Evolutionary conservation across 2,329 filamentous ascomycete species (phyloP).

Genomic region (Colletotrichum truncatum): DNA sequence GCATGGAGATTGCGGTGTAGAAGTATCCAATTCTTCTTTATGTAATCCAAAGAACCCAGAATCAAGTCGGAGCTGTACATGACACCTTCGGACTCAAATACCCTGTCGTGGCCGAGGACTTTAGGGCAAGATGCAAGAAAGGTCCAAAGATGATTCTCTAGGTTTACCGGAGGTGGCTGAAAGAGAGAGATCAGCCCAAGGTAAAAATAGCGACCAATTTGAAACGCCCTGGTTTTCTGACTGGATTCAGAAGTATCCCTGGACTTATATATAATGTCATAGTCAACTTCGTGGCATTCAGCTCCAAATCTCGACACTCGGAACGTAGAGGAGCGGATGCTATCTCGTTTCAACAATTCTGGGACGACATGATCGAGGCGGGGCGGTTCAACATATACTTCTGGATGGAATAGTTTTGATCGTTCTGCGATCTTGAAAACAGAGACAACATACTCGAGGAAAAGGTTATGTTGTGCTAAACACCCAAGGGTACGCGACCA

Average conservation of each 20-base stretch:
- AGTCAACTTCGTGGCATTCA: constrained; percentile 22
- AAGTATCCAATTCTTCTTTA: background rate
- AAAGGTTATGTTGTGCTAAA: constrained; percentile 55
- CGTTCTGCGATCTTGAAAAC: constrained; percentile 43
- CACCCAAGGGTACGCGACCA: constrained; percentile 52
- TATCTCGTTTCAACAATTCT: constrained; percentile 32
- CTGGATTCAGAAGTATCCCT: no score
- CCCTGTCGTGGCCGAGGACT: no score
- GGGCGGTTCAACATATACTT: background rate
- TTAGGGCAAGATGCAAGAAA: no score
- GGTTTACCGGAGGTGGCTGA: background rate
- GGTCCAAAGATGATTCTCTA: background rate
- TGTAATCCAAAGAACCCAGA: background rate
- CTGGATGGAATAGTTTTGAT: background rate
- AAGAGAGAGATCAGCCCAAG: no score
- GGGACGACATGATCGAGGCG: background rate
- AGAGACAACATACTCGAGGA: constrained; percentile 42
- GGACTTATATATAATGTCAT: constrained; percentile 28
- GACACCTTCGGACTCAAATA: no score
- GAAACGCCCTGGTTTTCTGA: no score
- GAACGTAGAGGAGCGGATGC: constrained; percentile 51
- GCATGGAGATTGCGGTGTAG: background rate
- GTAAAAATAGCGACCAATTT: no score
- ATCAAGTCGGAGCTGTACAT: background rate
- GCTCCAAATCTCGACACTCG: constrained; percentile 38